Evolutionary conservation across 129 eudicot species (phyloP).

Genomic region (Ambrosia artemisiifolia): DNA sequence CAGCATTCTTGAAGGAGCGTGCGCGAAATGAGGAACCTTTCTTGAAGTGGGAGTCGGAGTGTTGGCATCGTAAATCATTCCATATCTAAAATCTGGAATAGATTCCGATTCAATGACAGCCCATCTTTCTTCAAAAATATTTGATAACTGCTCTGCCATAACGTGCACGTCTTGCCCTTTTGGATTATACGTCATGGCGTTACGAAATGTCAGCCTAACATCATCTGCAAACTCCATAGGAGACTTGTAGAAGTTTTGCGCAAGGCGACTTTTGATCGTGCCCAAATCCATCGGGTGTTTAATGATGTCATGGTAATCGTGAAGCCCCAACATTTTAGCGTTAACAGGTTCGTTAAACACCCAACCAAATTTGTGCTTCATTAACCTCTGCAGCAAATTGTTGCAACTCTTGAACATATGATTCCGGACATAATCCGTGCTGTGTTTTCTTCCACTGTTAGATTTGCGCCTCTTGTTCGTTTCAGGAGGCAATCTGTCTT

Average conservation of each 20-base stretch:
- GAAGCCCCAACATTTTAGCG: constrained; percentile 59
- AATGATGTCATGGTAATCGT: constrained; percentile 78
- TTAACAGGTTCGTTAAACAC: constrained; percentile 90
- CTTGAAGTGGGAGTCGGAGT: constrained; percentile 69
- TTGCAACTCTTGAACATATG: constrained; percentile 58
- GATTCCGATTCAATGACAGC: constrained; percentile 57
- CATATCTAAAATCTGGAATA: constrained; percentile 53
- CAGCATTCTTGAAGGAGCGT: constrained; percentile 38
- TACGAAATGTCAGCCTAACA: constrained; percentile 80
- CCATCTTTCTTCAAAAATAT: constrained; percentile 81
- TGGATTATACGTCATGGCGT: constrained; percentile 93
- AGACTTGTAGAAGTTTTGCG: constrained; percentile 72
- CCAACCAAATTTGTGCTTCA: constrained; percentile 93
- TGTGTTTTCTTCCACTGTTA: constrained; percentile 53
- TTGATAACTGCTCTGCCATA: constrained; percentile 66
- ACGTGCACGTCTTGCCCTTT: constrained; percentile 87
- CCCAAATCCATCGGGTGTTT: constrained; percentile 97
- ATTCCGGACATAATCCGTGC: constrained; percentile 37
- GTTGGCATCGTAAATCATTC: constrained; percentile 50
- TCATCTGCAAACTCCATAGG: constrained; percentile 87
- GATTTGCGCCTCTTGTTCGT: constrained; percentile 56
- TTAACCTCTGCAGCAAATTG: constrained; percentile 68
- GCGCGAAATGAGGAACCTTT: constrained; percentile 42
- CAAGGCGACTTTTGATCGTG: constrained; percentile 64
- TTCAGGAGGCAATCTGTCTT: constrained; percentile 81